phyloP scores from a whole-genome alignment of 352 stramenopile species.

The Pseudoperonospora humuli region DNA sequence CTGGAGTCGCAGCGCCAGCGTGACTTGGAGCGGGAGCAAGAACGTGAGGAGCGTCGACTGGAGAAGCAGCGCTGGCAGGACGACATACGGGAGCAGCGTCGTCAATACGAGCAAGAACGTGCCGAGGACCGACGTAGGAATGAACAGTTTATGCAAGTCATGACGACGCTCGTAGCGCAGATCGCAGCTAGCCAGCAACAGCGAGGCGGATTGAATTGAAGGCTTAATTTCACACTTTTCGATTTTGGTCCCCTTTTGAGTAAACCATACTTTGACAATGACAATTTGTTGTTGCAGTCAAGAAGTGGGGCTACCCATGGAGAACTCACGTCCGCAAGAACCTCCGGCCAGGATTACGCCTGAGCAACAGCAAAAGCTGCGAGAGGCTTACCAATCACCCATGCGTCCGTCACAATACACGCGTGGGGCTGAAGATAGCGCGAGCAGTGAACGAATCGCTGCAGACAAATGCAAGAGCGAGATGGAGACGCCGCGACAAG shows the following conservation, averaged over 20 bases:
- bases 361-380: slow-evolving; percentile 25
- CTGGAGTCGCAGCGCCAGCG: slow-evolving; percentile 26
- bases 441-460: neutral
- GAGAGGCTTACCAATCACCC: slow-evolving; percentile 26
- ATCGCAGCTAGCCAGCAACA: slow-evolving; percentile 23
- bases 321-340: slow-evolving; percentile 12
- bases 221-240: no score
- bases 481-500: slow-evolving; percentile 12
- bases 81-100: slow-evolving; percentile 23
- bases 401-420: slow-evolving; percentile 33
- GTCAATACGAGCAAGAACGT: slow-evolving; percentile 22
- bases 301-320: slow-evolving; percentile 10
- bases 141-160: slow-evolving; percentile 30
- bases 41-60: slow-evolving; percentile 20
- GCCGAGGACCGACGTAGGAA: slow-evolving; percentile 22
- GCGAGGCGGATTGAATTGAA: slow-evolving; percentile 18
- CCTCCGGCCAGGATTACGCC: neutral
- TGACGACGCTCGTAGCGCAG: slow-evolving; percentile 24
- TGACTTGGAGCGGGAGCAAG: slow-evolving; percentile 24
- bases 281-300: slow-evolving; percentile 17
- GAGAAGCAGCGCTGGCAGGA: slow-evolving; percentile 22
- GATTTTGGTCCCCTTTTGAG: no score
- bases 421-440: slow-evolving; percentile 7
- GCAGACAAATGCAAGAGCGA: neutral
- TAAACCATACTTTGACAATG: no score